These are phyloP conservation scores for Termitomyces sp. DNA, from an alignment of 768 basidiomycete genomes.

Conservation along the genomic window DNA sequence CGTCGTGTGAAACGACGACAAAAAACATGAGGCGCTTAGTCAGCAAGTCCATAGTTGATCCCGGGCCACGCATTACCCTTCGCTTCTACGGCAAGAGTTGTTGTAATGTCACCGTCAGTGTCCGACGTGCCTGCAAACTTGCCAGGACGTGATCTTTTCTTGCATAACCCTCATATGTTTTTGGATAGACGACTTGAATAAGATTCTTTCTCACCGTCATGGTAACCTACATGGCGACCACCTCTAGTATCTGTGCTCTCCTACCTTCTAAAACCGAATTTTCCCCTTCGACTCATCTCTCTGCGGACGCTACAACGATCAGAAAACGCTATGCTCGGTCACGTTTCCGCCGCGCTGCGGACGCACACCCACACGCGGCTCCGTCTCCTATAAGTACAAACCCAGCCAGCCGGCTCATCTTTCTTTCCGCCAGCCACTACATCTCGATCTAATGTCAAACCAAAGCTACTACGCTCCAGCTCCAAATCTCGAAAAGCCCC, in stretches of 20 bases:
- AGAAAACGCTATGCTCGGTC: neutral
- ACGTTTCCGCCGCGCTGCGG: neutral
- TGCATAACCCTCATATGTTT: neutral
- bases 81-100: neutral
- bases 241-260: neutral
- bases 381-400: neutral
- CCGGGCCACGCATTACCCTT: neutral
- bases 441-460: neutral
- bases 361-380: neutral
- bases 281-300: neutral
- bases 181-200: neutral
- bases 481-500: neutral
- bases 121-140: neutral
- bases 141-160: neutral
- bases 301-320: neutral
- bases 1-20: slow-evolving; percentile 14
- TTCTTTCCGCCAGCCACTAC: neutral
- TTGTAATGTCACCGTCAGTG: neutral
- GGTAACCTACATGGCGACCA: neutral
- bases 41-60: neutral
- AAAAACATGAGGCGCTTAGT: slow-evolving; percentile 20
- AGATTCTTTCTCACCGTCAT: neutral
- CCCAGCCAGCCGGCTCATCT: neutral
- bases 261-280: neutral
- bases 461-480: neutral